Base-by-base conservation (phyloP, 345 rosid genomes). In the Raphanus raphanistrum region DNA sequence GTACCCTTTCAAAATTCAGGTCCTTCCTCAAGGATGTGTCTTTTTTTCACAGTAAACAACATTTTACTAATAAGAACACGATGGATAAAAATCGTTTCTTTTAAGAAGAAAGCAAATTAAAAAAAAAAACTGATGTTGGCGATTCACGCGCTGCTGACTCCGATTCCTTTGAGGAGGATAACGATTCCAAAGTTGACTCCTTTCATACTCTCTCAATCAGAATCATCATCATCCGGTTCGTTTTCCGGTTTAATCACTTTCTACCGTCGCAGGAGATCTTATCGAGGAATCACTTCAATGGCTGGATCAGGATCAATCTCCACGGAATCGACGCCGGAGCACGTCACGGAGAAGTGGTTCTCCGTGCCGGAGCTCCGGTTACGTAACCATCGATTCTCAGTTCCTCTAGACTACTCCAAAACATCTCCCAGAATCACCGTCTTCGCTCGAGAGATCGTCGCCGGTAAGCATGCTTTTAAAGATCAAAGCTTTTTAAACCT, bases 321-420 rank as follows among this genome's bases (percentile, higher is more conserved):
- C 1, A 1, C 43, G 17, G n/a, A 81, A 7, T 83, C 84, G 21
- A 63, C 64, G 8, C 21, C 77, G 75, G 90, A 82, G 5, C 98
- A 92, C 80, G 79, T 82, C 4, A 75, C 82, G 3, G 96, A 89
- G 4, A 66, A 67, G 3, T 94, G 97, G 97, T 89, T 76, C 70
- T 88, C 97, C 0, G 92, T 87, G 12, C 97, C 95, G 52, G 97
- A 88, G 74, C 95, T 92, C 67, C 91, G 91, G 26, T 86, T 92
- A 32, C 96, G 97, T 9, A 87, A 94, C 69, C 98, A 92, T 68
- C 89, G 85, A 26, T 90, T 94, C 84, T 45, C 80, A 55, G 91
- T 89, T 9, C 98, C 97, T 73, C 87, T 94, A 27, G 95, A 92
- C 82, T 88, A 94, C 76, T 81, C 90, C 6, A 70, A 48, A 62